A percentile compares a stretch with the other conserved stretches of the same genome.
Conservation (phyloP, 441 rosid species). For the Adansonia gregorii region DNA sequence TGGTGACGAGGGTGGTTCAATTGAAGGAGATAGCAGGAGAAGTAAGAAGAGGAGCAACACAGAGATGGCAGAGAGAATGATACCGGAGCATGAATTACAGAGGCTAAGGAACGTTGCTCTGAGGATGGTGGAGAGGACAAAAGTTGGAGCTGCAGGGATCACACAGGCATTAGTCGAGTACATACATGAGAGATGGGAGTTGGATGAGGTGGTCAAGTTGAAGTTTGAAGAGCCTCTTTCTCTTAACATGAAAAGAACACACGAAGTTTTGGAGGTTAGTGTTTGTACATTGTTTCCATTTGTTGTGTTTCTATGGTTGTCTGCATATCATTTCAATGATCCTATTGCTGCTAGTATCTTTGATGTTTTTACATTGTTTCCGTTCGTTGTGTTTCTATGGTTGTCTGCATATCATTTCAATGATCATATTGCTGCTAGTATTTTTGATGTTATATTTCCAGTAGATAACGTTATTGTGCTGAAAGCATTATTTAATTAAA, state of each 20-base stretch:
- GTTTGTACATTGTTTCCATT: constrained; percentile 20
- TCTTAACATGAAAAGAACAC: constrained; percentile 81
- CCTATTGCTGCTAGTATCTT: background rate
- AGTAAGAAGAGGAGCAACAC: constrained; percentile 53
- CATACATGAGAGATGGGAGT: constrained; percentile 76
- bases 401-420: background rate
- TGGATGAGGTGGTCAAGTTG: constrained; percentile 83
- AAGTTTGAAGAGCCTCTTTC: constrained; percentile 74
- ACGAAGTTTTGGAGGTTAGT: constrained; percentile 80
- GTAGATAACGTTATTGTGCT: background rate
- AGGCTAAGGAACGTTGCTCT: constrained; percentile 76
- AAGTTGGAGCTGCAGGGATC: constrained; percentile 78
- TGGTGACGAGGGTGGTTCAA: constrained; percentile 27
- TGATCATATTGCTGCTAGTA: background rate
- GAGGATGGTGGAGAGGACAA: constrained; percentile 82
- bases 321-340: constrained; percentile 9
- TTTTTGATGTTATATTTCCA: background rate
- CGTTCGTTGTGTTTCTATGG: background rate
- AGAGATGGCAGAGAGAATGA: constrained; percentile 53
- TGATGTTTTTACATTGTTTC: constrained; percentile 21
- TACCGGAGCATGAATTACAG: constrained; percentile 76
- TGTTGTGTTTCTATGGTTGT: background rate
- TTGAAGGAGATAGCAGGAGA: constrained; percentile 33
- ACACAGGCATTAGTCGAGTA: constrained; percentile 68
- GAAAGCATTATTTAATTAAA: background rate